phyloP scores from a whole-genome alignment of 805 yeast species.

The Candida germanica region DNA sequence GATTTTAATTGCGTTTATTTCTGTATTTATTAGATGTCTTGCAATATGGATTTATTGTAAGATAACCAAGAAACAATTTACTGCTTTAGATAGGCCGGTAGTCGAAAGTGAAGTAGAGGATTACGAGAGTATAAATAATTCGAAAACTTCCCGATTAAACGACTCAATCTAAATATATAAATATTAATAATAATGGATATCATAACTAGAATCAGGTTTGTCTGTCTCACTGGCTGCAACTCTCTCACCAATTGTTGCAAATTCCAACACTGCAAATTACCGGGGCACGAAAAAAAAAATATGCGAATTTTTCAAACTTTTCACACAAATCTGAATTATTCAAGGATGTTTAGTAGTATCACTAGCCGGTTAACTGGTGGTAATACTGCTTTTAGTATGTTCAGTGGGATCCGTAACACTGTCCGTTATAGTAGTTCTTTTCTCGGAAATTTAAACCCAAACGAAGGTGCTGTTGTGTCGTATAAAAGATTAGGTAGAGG shows the following conservation, averaged over 20 bases:
- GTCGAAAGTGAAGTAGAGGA: conserved; percentile 15
- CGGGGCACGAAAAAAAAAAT: too few relatives aligned
- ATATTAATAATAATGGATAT: too few relatives aligned
- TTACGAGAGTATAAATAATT: too few relatives aligned
- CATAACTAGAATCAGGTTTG: too few relatives aligned
- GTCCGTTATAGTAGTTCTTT: conserved; percentile 16
- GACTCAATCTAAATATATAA: too few relatives aligned
- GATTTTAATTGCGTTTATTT: conserved; percentile 51
- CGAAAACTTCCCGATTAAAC: too few relatives aligned
- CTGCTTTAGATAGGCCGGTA: conserved; percentile 42
- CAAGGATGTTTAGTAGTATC: conserved; percentile 4
- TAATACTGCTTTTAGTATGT: not conserved
- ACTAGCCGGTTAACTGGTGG: conserved; percentile 2
- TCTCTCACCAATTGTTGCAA: too few relatives aligned
- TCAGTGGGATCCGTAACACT: not conserved
- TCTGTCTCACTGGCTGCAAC: too few relatives aligned
- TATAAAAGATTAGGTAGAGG: conserved; percentile 91
- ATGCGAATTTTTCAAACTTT: too few relatives aligned
- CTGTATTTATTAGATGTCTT: conserved; percentile 48
- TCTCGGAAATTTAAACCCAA: conserved; percentile 55
- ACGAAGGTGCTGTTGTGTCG: conserved; percentile 55
- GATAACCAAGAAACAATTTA: conserved; percentile 37
- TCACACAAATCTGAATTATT: conserved; percentile 1
- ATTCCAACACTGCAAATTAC: too few relatives aligned
- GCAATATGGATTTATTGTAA: conserved; percentile 29